Percentiles rank a stretch among this genome's conserved stretches.
Evolutionary conservation across 2,329 filamentous ascomycete species (phyloP).

Genomic region (Colletotrichum costaricense): DNA sequence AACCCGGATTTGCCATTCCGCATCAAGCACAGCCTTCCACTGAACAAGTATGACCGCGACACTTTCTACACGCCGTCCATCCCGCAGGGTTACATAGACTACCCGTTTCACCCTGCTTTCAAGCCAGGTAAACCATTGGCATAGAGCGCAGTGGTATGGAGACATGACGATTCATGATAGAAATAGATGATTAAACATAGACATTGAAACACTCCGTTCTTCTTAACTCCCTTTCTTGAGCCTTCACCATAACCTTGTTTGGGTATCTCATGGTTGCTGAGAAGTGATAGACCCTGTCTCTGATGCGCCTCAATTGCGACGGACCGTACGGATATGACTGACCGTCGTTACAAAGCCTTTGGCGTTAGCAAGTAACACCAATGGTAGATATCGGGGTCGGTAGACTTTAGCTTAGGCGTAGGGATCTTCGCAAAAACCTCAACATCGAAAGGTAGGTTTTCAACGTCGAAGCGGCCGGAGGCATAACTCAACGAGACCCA

Average conservation of each 20-base stretch:
- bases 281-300: neutral
- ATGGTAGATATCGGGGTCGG: constrained; percentile 59
- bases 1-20: constrained; percentile 45
- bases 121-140: constrained; percentile 18
- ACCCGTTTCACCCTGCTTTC: constrained; percentile 38
- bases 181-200: neutral
- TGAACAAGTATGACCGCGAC: constrained; percentile 41
- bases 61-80: constrained; percentile 42
- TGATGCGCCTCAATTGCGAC: neutral
- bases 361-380: constrained; percentile 58
- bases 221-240: no score
- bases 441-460: constrained; percentile 53
- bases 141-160: neutral
- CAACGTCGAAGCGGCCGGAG: constrained; percentile 50
- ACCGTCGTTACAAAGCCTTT: neutral
- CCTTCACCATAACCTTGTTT: neutral
- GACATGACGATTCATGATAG: neutral
- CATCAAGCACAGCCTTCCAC: constrained; percentile 40
- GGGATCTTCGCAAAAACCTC: constrained; percentile 54
- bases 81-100: constrained; percentile 42
- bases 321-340: neutral
- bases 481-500: constrained; percentile 64
- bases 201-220: neutral
- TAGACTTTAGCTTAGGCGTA: constrained; percentile 51
- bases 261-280: neutral